Evolutionary conservation across 345 rosid species (phyloP).

Genomic region (Carallia pectinifolia): DNA sequence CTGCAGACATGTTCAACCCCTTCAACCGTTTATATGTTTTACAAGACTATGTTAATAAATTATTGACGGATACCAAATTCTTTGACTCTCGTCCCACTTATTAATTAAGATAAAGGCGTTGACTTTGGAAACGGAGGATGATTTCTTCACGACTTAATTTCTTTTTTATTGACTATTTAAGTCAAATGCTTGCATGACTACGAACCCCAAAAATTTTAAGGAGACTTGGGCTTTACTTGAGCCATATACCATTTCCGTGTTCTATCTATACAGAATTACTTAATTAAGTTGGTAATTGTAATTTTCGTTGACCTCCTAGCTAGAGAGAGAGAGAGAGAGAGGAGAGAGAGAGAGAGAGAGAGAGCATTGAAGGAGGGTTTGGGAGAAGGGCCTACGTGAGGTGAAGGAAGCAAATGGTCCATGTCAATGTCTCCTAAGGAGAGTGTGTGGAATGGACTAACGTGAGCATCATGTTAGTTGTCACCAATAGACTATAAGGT

Average conservation of each 20-base stretch:
- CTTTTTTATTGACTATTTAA: no score
- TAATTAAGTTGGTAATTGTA: constrained; percentile 1
- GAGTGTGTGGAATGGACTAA: constrained; percentile 42
- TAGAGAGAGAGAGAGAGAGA: constrained; percentile 7
- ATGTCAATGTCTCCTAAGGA: constrained; percentile 49
- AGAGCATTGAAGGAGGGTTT: constrained; percentile 16
- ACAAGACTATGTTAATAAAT: neutral
- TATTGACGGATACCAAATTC: neutral
- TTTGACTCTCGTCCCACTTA: neutral
- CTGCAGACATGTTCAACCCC: neutral
- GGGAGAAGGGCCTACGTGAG: constrained; percentile 36
- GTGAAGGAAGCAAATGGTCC: constrained; percentile 34
- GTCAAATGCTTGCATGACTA: no score
- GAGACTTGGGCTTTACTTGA: no score
- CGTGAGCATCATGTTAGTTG: constrained; percentile 61
- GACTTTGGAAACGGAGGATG: neutral
- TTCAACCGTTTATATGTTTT: neutral
- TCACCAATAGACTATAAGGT: constrained; percentile 21
- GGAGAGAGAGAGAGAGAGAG: constrained; percentile 23
- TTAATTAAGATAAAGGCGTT: neutral
- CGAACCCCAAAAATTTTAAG: no score
- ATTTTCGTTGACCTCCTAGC: neutral
- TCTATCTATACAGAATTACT: no score
- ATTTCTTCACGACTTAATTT: neutral
- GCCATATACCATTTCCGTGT: no score